phyloP scores from a whole-genome alignment of 1,284 basidiomycete genomes.

The Amylostereum areolatum region DNA sequence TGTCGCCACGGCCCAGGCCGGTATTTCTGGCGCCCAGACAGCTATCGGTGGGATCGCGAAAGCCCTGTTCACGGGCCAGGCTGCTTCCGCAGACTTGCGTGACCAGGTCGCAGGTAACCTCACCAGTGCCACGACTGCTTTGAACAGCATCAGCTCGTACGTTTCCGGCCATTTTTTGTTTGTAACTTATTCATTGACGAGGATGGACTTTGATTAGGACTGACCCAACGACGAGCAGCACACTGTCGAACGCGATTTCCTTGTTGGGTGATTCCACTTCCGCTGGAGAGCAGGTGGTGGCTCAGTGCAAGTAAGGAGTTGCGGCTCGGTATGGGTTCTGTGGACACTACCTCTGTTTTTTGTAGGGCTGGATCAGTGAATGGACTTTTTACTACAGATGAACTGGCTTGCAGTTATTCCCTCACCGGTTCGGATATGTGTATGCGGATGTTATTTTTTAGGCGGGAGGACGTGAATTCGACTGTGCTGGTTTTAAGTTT shows the following conservation, averaged over 20 bases:
- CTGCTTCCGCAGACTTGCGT: slow-evolving; percentile 28
- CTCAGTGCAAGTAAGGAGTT: slow-evolving; percentile 15
- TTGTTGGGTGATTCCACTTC: slow-evolving; percentile 11
- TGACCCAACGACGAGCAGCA: slow-evolving; percentile 10
- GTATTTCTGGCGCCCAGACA: slow-evolving; percentile 23
- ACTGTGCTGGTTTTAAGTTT: no score
- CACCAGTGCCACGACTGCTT: slow-evolving; percentile 23
- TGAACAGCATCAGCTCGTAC: slow-evolving; percentile 27
- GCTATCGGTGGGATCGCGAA: slow-evolving; percentile 29
- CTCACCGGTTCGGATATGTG: no score
- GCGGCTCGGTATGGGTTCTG: no score
- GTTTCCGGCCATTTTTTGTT: slow-evolving; percentile 5
- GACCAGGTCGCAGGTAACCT: slow-evolving; percentile 28
- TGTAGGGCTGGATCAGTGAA: no score
- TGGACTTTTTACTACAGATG: no score
- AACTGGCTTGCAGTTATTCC: no score
- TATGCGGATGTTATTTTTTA: no score
- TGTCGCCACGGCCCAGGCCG: slow-evolving; percentile 19
- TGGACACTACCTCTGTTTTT: no score
- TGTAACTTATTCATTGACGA: no score
- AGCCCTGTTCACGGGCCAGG: slow-evolving; percentile 26
- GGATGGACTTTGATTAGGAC: slow-evolving; percentile 9
- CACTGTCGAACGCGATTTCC: slow-evolving; percentile 13
- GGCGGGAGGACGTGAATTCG: no score
- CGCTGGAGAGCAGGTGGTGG: slow-evolving; percentile 19